phyloP scores from a whole-genome alignment of 768 basidiomycete species.

The Rhizopogon vinicolor region DNA sequence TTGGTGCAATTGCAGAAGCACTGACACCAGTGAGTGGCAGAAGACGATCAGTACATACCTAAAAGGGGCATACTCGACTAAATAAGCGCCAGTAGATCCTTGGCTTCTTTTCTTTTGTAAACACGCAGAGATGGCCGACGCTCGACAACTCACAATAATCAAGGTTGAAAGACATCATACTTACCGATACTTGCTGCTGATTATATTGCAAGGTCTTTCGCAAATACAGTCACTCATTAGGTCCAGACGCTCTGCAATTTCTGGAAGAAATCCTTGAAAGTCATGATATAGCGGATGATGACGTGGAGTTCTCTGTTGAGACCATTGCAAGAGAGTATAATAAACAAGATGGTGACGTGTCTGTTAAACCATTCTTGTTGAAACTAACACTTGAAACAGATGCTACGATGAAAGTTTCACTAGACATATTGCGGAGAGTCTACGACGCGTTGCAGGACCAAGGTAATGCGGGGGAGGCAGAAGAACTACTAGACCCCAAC shows the following conservation, averaged over 20 bases:
- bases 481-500: conserved; percentile 73
- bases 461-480: conserved; percentile 38
- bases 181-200: neutral
- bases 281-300: conserved; percentile 67
- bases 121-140: conserved; percentile 28
- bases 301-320: conserved; percentile 73
- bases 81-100: no score
- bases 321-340: conserved; percentile 84
- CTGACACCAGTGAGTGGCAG: neutral
- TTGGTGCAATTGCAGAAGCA: neutral
- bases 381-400: conserved; percentile 37
- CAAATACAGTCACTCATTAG: conserved; percentile 84
- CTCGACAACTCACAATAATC: conserved; percentile 38
- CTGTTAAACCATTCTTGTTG: neutral
- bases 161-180: conserved; percentile 26
- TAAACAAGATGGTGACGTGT: conserved; percentile 71
- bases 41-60: conserved; percentile 8
- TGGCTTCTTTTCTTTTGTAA: no score
- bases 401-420: conserved; percentile 78
- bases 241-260: conserved; percentile 70
- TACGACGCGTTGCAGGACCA: conserved; percentile 72
- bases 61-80: neutral
- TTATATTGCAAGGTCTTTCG: conserved; percentile 59
- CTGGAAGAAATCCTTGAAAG: conserved; percentile 66
- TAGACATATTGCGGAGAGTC: conserved; percentile 61